phyloP scores from a whole-genome alignment of 2,329 filamentous ascomycete species.

The Fusarium sp. region DNA sequence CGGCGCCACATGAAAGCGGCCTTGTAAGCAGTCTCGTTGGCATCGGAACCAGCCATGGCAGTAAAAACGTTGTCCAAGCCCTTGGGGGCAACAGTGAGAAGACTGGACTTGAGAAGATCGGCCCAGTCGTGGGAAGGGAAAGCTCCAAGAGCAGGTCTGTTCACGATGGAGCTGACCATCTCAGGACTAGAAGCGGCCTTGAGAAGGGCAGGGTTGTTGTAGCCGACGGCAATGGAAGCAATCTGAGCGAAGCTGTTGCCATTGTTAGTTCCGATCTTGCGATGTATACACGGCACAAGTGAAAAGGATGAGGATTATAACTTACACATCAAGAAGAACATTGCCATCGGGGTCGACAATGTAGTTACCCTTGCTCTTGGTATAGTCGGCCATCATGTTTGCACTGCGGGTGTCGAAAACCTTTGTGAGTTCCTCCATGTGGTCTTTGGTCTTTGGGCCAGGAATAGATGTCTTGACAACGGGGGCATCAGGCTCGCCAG shows the following conservation, averaged over 20 bases:
- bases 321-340: conserved; percentile 76
- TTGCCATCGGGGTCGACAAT: conserved; percentile 79
- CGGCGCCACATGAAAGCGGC: conserved; percentile 94
- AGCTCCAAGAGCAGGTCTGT: conserved; percentile 89
- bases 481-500: conserved; percentile 64
- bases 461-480: conserved; percentile 73
- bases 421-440: conserved; percentile 75
- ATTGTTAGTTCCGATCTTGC: conserved; percentile 3
- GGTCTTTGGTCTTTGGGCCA: conserved; percentile 77
- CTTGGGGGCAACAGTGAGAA: conserved; percentile 84
- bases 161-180: conserved; percentile 84
- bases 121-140: conserved; percentile 91
- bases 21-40: conserved; percentile 95
- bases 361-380: conserved; percentile 82
- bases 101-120: conserved; percentile 79
- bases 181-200: conserved; percentile 78
- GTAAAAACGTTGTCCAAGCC: conserved; percentile 92
- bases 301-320: background rate
- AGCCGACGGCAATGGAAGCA: conserved; percentile 90
- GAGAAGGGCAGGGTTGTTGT: conserved; percentile 85
- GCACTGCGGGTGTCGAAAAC: conserved; percentile 88
- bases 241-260: conserved; percentile 83
- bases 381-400: conserved; percentile 85
- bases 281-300: background rate
- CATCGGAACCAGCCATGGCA: conserved; percentile 87